phyloP scores from a whole-genome alignment of 2,329 filamentous ascomycete species.

The Phaeosphaeria sp. region DNA sequence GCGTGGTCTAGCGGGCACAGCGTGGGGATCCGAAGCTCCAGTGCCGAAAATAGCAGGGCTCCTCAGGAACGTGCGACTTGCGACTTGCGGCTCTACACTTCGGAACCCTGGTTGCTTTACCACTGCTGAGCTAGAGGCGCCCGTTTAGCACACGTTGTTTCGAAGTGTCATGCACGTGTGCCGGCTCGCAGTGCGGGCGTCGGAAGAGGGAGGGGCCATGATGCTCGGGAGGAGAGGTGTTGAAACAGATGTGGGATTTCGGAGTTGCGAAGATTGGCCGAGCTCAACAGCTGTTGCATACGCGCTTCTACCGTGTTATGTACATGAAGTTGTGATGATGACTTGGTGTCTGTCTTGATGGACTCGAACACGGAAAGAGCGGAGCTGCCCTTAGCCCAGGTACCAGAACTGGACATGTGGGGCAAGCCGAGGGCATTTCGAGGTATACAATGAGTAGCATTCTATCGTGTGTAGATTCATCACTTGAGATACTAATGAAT shows the following conservation, averaged over 20 bases:
- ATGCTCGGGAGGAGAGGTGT: constrained; percentile 14
- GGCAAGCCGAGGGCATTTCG: not conserved
- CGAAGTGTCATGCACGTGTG: constrained; percentile 22
- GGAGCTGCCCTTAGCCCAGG: constrained; percentile 4
- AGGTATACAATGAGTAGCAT: not conserved
- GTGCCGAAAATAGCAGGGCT: constrained; percentile 30
- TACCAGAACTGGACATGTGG: not conserved
- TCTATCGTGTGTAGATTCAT: no score
- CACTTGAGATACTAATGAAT: not conserved
- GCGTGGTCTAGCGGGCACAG: constrained; percentile 18
- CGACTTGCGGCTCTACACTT: constrained; percentile 32
- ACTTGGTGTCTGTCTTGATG: not conserved
- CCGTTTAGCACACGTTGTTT: constrained; percentile 12
- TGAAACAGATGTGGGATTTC: constrained; percentile 1
- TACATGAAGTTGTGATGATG: no score
- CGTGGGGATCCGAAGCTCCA: constrained; percentile 33
- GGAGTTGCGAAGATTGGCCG: constrained; percentile 20
- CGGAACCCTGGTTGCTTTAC: constrained; percentile 19
- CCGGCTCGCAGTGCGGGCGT: constrained; percentile 24
- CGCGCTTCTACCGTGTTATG: no score
- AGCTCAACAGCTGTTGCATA: not conserved
- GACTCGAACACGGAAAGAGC: not conserved
- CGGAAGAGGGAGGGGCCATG: constrained; percentile 40
- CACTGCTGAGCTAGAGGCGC: constrained; percentile 17
- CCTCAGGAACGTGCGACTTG: constrained; percentile 1